A percentile compares a stretch with the other conserved stretches of the same genome.
These are phyloP conservation scores for Plenodomus tracheiphilus DNA, from an alignment of 2,329 filamentous ascomycete species.

Conservation along the genomic window DNA sequence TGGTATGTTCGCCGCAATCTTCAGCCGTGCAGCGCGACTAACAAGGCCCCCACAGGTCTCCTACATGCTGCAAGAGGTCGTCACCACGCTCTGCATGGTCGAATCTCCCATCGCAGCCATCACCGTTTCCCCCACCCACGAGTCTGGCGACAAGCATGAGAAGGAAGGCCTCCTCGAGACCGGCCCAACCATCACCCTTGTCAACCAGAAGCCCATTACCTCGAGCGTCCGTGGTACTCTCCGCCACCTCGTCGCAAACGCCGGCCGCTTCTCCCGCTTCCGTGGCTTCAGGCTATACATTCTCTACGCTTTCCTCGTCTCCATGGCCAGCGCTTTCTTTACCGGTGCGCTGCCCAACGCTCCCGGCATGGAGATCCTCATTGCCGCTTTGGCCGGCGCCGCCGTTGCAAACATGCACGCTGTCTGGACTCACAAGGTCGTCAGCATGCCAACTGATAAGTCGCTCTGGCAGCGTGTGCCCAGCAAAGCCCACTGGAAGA, in stretches of 20 bases:
- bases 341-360: constrained; percentile 44
- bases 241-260: constrained; percentile 63
- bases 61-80: constrained; percentile 64
- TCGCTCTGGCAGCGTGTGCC: constrained; percentile 69
- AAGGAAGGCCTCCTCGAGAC: constrained; percentile 46
- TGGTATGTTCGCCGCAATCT: constrained; percentile 37
- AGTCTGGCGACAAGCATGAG: constrained; percentile 47
- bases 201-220: constrained; percentile 63
- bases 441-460: constrained; percentile 67
- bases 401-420: constrained; percentile 70
- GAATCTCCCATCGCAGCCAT: constrained; percentile 61
- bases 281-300: constrained; percentile 64
- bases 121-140: constrained; percentile 51
- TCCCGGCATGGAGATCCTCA: constrained; percentile 55
- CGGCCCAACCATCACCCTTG: constrained; percentile 46
- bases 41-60: constrained; percentile 29
- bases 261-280: constrained; percentile 68
- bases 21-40: background rate
- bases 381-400: constrained; percentile 62
- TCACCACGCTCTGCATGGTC: constrained; percentile 66
- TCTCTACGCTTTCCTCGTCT: constrained; percentile 36
- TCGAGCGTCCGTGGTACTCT: constrained; percentile 62
- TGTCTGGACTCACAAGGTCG: constrained; percentile 84
- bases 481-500: constrained; percentile 65
- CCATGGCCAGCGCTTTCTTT: constrained; percentile 51